Conservation (phyloP, 768 basidiomycete genomes). For the Tulasnella sp. region DNA sequence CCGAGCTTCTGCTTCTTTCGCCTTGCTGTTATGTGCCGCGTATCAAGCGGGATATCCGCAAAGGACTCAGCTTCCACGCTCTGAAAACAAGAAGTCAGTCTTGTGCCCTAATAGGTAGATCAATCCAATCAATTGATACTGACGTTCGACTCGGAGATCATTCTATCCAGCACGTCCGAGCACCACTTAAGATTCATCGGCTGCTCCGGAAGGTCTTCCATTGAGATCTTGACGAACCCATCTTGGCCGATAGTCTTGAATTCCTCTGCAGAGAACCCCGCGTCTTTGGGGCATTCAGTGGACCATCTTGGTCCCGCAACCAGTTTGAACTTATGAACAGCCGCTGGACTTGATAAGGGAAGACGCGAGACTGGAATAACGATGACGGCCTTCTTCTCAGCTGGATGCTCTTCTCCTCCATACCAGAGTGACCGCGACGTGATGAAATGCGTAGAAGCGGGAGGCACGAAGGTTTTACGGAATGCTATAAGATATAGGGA, state of each 20-base stretch:
- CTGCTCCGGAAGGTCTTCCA: slow-evolving; percentile 73
- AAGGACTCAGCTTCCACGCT: slow-evolving; percentile 35
- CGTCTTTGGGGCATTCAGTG: slow-evolving; percentile 56
- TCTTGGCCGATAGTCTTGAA: slow-evolving; percentile 30
- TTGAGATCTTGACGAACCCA: slow-evolving; percentile 84
- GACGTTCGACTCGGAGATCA: slow-evolving; percentile 80
- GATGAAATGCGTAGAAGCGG: slow-evolving; percentile 39
- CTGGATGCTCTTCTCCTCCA: slow-evolving; percentile 66
- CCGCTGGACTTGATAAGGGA: slow-evolving; percentile 50
- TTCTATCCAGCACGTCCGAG: slow-evolving; percentile 68
- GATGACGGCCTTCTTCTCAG: slow-evolving; percentile 55
- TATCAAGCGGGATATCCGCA: slow-evolving; percentile 65
- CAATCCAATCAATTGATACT: slow-evolving; percentile 27
- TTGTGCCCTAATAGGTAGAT: neutral
- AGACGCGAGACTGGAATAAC: slow-evolving; percentile 66
- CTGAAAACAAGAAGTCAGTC: slow-evolving; percentile 26
- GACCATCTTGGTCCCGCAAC: slow-evolving; percentile 86
- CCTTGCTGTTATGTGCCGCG: slow-evolving; percentile 66
- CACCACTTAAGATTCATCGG: slow-evolving; percentile 93
- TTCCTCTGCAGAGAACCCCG: slow-evolving; percentile 37
- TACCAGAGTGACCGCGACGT: slow-evolving; percentile 68
- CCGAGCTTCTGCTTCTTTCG: slow-evolving; percentile 62
- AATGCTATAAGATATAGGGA: slow-evolving; percentile 42
- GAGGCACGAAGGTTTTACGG: slow-evolving; percentile 68
- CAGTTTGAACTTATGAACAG: slow-evolving; percentile 76